Evolutionary conservation across 306 rosid species (phyloP), one percentile per base, ranked within the genome.

Genomic region (Cucurbita pepo): DNA sequence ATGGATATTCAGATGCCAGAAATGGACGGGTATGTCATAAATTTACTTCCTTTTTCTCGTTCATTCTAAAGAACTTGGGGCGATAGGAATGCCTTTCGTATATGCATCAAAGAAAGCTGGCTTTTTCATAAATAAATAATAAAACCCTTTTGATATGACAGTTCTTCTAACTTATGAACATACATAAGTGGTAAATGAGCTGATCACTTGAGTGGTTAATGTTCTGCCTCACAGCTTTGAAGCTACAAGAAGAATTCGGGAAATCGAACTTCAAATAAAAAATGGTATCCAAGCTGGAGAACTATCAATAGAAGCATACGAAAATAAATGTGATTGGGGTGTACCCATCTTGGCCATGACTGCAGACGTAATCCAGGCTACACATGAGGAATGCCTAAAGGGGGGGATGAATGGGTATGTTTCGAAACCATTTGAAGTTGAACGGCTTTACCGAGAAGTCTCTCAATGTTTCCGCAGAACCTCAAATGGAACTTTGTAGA

Each of bases 1-100:
- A 94, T 94, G 99, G 99, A 94, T 80, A 88, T 94, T 67, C 97
- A 94, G 81, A 94, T 94, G 99, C 99, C 99, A 2, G 96, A 84
- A 79, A 94, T 94, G 95, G 95, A 94, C 30, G 99, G 99, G 99
- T 94, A 84, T 65, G 96, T 77, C 56, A 14, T 69, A 67, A 7
- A 13, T 4, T 47, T 50, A 14, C 40, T 30, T 30, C 12, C 57
- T 15, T 50, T 69, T 25, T 67, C 16, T 63, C 52, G 11, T 73
- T 41, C 72, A 44, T 19, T 51, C 11, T 7, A 19, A 37, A 54
- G 3, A 19, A 19, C 25, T 69, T 69, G 25, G 15, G 5, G 57
- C 58, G 4, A 22, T 25, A 22, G 56, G 5, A 65, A 44, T 5
- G 70, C 34, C 25, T 62, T 58, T 13, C 0, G 9, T 57, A 4